Conservation (phyloP, 2,329 filamentous ascomycete genomes). For the Colletotrichum sp. region DNA sequence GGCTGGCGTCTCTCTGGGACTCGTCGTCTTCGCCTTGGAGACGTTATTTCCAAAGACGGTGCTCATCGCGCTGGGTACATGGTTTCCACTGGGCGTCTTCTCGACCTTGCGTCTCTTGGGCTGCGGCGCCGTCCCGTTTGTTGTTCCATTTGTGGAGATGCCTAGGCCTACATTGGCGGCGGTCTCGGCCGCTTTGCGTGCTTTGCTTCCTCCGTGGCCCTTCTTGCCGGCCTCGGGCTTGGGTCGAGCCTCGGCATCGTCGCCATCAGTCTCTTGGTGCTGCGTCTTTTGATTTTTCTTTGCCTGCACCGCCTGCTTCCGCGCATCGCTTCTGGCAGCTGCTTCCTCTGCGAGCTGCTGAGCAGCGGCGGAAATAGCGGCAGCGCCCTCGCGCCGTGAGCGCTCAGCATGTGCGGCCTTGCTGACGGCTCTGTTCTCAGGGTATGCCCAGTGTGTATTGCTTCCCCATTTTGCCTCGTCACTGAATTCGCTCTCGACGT, state of each 20-base stretch:
- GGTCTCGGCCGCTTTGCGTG: conserved; percentile 65
- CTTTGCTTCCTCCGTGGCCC: conserved; percentile 62
- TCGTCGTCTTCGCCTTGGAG: conserved; percentile 65
- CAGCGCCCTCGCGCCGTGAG: conserved; percentile 78
- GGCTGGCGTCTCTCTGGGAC: conserved; percentile 71
- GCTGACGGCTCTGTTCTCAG: conserved; percentile 72
- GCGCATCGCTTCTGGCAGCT: conserved; percentile 81
- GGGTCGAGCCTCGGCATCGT: conserved; percentile 65
- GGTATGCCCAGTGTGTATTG: conserved; percentile 93
- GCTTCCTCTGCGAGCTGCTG: conserved; percentile 83
- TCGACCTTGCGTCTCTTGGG: conserved; percentile 85
- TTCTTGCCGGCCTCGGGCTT: conserved; percentile 66
- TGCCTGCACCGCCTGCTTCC: conserved; percentile 81
- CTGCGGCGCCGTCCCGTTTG: conserved; percentile 60
- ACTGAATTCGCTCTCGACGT: conserved; percentile 88
- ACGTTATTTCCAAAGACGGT: conserved; percentile 54
- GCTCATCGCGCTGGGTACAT: conserved; percentile 70
- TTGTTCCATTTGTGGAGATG: conserved; percentile 60
- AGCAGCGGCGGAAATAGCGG: conserved; percentile 78
- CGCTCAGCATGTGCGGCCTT: conserved; percentile 73
- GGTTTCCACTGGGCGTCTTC: conserved; percentile 58
- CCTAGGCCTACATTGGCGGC: conserved; percentile 64
- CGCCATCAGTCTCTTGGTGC: conserved; percentile 79
- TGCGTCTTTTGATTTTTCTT: conserved; percentile 75
- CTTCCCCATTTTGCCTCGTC: conserved; percentile 95